Evolutionary conservation across 2,329 filamentous ascomycete species (phyloP), one percentile per base, ranked within the genome.

Genomic region (Harringtonia lauricola): DNA sequence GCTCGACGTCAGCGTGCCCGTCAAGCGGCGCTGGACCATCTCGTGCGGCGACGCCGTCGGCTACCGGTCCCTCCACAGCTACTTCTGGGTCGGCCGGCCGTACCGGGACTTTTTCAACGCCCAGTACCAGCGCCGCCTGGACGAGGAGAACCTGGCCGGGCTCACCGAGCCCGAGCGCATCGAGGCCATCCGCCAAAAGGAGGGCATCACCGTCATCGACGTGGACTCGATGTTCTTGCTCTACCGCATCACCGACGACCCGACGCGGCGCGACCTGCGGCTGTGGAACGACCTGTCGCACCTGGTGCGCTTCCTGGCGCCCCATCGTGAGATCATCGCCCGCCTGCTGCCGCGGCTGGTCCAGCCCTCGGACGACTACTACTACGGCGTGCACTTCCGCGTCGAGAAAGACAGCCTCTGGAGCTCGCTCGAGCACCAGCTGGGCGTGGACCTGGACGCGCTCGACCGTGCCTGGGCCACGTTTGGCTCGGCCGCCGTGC

Each of bases 381-480:
- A 54, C 46, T 58, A 59, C 22, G 59, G 59, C 36, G 57, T 63
- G 2, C 60, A 63, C 52, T 63, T 60, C 51, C 53, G 60, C 41
- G 57, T 54, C 36, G 60, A 63, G 41, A 56, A 55, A 8, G 60
- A 63, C 49, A 62, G 53, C 41, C 62, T 63, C 42, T 63, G 60
- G 60, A 56, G 51, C n/a, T 51, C 55, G 1, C 49, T 57, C 38
- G 60, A 63, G 21, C 47, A 57, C 45, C 60, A 63, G 49, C 54
- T 62, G 12, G 40, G 41, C 6, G 51, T 54, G 28, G 58, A 62
- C 47, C 56, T 63, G 1, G 60, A 62, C 45, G 55, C 54, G 9
- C 53, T 63, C 15, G 60, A 63, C 43, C 41, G 45, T 15, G 55
- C 57, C 12, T 63, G 59, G 59, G 42, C 35, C 4, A 26, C 39